Evolutionary conservation across 1,284 basidiomycete genomes (phyloP), one percentile per base, ranked within the genome.

Genomic region (Tremellales sp.): DNA sequence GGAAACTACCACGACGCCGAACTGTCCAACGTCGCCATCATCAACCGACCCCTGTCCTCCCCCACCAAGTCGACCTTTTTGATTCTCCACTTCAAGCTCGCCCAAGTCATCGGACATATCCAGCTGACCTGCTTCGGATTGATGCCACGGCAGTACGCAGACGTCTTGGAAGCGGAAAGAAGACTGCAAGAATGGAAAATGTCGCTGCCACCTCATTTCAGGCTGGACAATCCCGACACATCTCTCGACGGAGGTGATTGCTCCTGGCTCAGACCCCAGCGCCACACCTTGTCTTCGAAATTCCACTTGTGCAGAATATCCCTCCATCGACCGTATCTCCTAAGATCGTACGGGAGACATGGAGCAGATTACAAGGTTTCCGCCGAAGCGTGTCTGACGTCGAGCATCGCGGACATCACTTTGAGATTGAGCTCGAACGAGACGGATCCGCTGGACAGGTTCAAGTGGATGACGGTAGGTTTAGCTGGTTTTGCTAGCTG

Each of bases 401-500:
- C 44, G 1, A 54, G 58, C 1, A 53, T 54, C 8, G 60, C 58
- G 2, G 62, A 64, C 40, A 43, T 64, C 18, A 45, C 47, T 5
- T 51, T 60, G 43, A 48, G 62, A 31, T 56, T 57, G 21, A 21
- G 33, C 6, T 42, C 55, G 27, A 49, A 57, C 24, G 48, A 50
- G 24, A 54, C 54, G 34, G 58, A 59, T 31, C 58, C 62, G 0
- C 51, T 64, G 6, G 62, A 64, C 47, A 47, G 62, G 18, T 60
- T 62, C 55, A 64, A 64, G 52, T 64, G 62, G 62, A 58, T 61
- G 45, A 61, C 60, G 1, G 60, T 60, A 45, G 53, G 59, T 51
- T 4, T 2, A n/a, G n/a, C n/a, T n/a, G 3, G 3, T 2, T 16
- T 42, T n/a, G 19, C 26, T 3, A 21, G 25, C 39, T 27, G 14